Evolutionary conservation across 139 green algal genomes (phyloP), one percentile per base, ranked within the genome.

Genomic region (Pleodorina starrii): DNA sequence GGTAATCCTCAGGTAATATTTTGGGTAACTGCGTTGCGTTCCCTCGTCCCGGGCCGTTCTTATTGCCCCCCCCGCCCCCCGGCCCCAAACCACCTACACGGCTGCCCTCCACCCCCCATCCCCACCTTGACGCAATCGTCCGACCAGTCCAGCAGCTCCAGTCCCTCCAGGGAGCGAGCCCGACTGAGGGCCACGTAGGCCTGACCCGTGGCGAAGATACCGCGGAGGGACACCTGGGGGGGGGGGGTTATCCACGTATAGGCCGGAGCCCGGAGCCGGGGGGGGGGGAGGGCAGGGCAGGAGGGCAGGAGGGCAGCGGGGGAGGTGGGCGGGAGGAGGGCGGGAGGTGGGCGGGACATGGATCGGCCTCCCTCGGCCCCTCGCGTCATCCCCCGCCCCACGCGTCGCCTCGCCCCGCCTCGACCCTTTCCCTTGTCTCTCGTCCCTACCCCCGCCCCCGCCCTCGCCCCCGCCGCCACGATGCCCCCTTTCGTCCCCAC

Each of bases 101-200:
- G n/a, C n/a, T n/a, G n/a, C n/a, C n/a, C n/a, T n/a, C n/a, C n/a
- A n/a, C n/a, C n/a, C n/a, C n/a, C n/a, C n/a, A n/a, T n/a, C n/a
- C 63, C 27, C 63, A 87, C 81, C 81, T 69, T 69, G 43, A 87
- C 44, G 81, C 81, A 87, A 63, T 79, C 63, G 23, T 79, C 51
- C 42, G 71, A 51, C 27, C 40, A 84, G 87, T 92, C 92, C 60
- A 94, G 40, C n/a, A 96, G 91, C 91, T 96, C 86, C 57, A 96
- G 93, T 0, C 93, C 93, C 85, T 95, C 93, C 73, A 95, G 81
- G 27, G 78, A 87, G 6, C 92, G 85, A 32, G 91, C 94, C 6
- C 96, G 91, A n/a, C 75, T 93, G 2, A 98, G 93, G 9, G 96
- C 96, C 68, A 98, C 96, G 84, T 98, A 98, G 29, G 94, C 94